phyloP scores from a whole-genome alignment of 345 rosid species.

The Capsella bursapastoris region DNA sequence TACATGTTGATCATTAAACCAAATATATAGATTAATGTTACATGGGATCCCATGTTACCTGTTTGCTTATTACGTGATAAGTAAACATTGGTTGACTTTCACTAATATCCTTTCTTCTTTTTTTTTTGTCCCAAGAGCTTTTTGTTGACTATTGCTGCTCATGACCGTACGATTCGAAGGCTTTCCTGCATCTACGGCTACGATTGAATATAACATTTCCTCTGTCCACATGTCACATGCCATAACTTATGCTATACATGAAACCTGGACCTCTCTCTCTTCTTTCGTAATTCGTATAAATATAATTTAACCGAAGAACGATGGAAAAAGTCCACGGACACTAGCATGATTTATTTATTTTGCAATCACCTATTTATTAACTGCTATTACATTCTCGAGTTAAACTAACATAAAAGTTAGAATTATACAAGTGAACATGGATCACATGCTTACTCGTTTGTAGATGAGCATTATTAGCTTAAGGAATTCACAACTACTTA shows the following conservation, averaged over 20 bases:
- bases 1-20: neutral
- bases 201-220: constrained; percentile 1
- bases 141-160: constrained; percentile 28
- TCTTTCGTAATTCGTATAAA: neutral
- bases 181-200: constrained; percentile 12
- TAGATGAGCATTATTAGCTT: constrained; percentile 29
- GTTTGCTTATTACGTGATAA: constrained; percentile 27
- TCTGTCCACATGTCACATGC: constrained; percentile 41
- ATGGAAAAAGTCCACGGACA: constrained; percentile 19
- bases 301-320: constrained; percentile 11
- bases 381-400: constrained; percentile 1
- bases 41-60: constrained; percentile 30
- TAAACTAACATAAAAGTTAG: neutral
- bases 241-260: constrained; percentile 34
- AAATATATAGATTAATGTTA: neutral
- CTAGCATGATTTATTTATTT: constrained; percentile 18
- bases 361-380: neutral
- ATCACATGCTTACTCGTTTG: constrained; percentile 38
- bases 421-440: constrained; percentile 35
- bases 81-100: constrained; percentile 39
- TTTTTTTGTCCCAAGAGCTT: neutral
- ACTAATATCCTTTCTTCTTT: neutral
- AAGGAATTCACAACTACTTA: constrained; percentile 38
- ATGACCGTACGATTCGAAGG: constrained; percentile 37
- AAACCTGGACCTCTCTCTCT: constrained; percentile 17